phyloP scores from a whole-genome alignment of 768 basidiomycete species.

The Tricholoma hemisulphureum region DNA sequence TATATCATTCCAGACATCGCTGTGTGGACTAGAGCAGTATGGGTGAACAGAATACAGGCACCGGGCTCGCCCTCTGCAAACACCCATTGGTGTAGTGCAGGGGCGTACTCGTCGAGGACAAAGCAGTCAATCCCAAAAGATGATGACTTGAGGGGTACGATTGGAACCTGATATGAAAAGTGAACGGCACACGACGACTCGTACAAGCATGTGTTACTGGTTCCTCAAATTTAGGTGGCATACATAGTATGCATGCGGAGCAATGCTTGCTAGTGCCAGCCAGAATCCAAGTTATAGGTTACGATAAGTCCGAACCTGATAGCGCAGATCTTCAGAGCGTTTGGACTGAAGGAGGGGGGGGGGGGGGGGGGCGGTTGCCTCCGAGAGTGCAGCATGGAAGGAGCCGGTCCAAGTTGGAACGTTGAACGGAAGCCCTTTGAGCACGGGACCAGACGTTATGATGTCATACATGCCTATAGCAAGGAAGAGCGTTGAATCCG shows the following conservation, averaged over 20 bases:
- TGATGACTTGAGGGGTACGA: background rate
- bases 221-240: background rate
- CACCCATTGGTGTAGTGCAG: too few relatives aligned
- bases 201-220: background rate
- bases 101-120: background rate
- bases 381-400: background rate
- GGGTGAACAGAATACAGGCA: too few relatives aligned
- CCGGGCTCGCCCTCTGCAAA: too few relatives aligned
- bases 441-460: background rate
- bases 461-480: background rate
- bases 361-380: background rate
- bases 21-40: too few relatives aligned
- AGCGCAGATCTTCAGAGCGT: slow-evolving; percentile 1
- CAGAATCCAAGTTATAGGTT: too few relatives aligned
- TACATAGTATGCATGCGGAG: too few relatives aligned
- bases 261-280: too few relatives aligned
- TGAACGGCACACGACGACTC: background rate
- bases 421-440: background rate
- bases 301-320: background rate
- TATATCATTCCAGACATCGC: background rate
- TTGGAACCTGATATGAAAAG: background rate
- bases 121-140: background rate
- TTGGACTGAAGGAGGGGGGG: background rate
- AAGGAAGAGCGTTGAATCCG: background rate
- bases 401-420: background rate